A percentile compares a stretch with the other conserved stretches of the same genome.
phyloP scores from a whole-genome alignment of 768 basidiomycete genomes.

The Psilocybe cyanescens region DNA sequence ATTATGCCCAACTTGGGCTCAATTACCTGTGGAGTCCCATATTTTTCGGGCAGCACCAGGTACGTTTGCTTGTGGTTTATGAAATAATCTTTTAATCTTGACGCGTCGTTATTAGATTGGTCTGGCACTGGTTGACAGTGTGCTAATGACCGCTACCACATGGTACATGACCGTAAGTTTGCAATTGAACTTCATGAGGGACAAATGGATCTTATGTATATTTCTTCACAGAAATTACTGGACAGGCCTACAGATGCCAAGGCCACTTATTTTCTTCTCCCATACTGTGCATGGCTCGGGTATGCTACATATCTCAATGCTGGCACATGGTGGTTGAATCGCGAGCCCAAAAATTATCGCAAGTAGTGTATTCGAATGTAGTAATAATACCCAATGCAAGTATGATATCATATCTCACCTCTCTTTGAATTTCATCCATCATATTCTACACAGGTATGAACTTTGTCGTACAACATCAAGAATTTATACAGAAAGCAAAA shows the following conservation, averaged over 20 bases:
- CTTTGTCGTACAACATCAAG: too few relatives aligned
- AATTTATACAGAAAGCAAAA: too few relatives aligned
- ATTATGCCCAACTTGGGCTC: conserved; percentile 62
- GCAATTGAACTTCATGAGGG: too few relatives aligned
- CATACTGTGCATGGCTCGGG: conserved; percentile 69
- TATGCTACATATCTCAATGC: conserved; percentile 73
- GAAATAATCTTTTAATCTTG: background rate
- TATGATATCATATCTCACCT: background rate
- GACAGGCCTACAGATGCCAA: conserved; percentile 46
- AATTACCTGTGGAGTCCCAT: conserved; percentile 68
- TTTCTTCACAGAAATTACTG: conserved; percentile 44
- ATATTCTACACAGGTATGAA: too few relatives aligned
- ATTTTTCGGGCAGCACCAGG: conserved; percentile 59
- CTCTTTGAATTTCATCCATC: too few relatives aligned
- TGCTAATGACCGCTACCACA: conserved; percentile 54
- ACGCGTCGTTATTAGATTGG: conserved; percentile 43
- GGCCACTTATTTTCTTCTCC: conserved; percentile 61
- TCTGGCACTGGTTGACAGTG: conserved; percentile 57
- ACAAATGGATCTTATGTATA: background rate
- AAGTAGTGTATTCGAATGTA: conserved; percentile 7
- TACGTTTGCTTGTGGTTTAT: conserved; percentile 18
- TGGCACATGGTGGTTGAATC: conserved; percentile 64
- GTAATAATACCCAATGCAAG: background rate
- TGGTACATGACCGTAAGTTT: conserved; percentile 60
- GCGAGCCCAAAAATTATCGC: conserved; percentile 7